Percentiles rank a stretch among this genome's conserved stretches.
Evolutionary conservation across 2,329 filamentous ascomycete species (phyloP).

Genomic region (Zymoseptoria tritici): DNA sequence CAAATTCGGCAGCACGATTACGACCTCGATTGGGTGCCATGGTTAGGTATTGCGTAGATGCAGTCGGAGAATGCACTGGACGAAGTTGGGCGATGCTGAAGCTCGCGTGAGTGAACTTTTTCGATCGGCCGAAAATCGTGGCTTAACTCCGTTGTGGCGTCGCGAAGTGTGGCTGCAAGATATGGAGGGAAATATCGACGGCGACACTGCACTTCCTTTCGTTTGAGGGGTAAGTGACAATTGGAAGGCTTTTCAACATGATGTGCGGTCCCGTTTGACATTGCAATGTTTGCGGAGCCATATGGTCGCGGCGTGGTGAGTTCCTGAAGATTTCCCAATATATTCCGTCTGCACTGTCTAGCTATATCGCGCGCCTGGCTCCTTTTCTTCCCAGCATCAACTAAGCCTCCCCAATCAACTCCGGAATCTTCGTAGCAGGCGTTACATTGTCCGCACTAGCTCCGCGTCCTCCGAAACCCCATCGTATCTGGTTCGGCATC

Average conservation of each 20-base stretch:
- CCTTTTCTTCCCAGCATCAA: neutral
- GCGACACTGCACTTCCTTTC: too few species aligned
- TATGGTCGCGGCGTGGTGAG: neutral
- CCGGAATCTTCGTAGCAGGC: conserved; percentile 1
- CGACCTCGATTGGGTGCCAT: conserved; percentile 23
- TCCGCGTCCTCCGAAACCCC: conserved; percentile 48
- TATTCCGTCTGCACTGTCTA: neutral
- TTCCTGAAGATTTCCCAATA: neutral
- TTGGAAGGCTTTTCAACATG: too few species aligned
- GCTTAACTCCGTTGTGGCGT: neutral
- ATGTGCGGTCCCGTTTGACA: too few species aligned
- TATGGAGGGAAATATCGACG: too few species aligned
- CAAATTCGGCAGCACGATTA: conserved; percentile 25
- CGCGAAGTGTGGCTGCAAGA: neutral
- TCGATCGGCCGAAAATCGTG: neutral
- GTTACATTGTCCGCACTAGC: neutral
- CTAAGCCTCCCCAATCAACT: conserved; percentile 1
- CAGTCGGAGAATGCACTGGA: too few species aligned
- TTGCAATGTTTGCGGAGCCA: too few species aligned
- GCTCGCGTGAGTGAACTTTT: neutral
- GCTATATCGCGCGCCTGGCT: neutral
- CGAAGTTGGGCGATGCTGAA: too few species aligned
- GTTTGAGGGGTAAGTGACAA: too few species aligned
- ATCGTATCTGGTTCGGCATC: conserved; percentile 65
- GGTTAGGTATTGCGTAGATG: neutral